phyloP scores from a whole-genome alignment of 192 early-diverging fungal species.

The Coemansia sp. region DNA sequence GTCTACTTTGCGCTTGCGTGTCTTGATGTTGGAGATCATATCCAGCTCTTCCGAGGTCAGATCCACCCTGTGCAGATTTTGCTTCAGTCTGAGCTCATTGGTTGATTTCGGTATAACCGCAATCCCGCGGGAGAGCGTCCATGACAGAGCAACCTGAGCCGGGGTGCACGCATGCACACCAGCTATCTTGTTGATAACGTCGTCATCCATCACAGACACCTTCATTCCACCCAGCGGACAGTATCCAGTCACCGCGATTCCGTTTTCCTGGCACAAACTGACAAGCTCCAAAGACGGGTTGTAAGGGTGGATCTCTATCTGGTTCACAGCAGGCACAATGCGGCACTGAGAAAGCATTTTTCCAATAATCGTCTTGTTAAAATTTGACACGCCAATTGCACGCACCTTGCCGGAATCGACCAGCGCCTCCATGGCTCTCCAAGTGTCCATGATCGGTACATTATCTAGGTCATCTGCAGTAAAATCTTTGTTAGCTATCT shows the following conservation, averaged over 20 bases:
- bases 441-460: conserved; percentile 72
- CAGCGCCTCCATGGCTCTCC: conserved; percentile 80
- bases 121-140: conserved; percentile 73
- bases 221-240: conserved; percentile 66
- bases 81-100: conserved; percentile 63
- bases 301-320: conserved; percentile 84
- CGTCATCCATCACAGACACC: conserved; percentile 42
- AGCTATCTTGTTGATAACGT: conserved; percentile 67
- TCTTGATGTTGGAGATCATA: conserved; percentile 25
- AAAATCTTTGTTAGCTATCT: conserved; percentile 26
- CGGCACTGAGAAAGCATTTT: conserved; percentile 65
- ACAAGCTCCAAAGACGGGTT: conserved; percentile 63
- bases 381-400: conserved; percentile 89
- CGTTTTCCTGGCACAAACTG: conserved; percentile 64
- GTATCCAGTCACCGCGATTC: conserved; percentile 76
- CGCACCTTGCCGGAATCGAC: conserved; percentile 70
- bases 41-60: conserved; percentile 40
- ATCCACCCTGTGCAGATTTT: conserved; percentile 39
- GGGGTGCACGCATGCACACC: conserved; percentile 63
- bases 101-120: conserved; percentile 82
- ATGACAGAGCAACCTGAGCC: conserved; percentile 77
- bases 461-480: conserved; percentile 45
- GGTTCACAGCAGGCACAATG: conserved; percentile 81
- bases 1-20: conserved; percentile 44
- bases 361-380: conserved; percentile 63